Evolutionary conservation across 192 early-diverging fungal genomes (phyloP).

Genomic region (Coemansia aciculifera): DNA sequence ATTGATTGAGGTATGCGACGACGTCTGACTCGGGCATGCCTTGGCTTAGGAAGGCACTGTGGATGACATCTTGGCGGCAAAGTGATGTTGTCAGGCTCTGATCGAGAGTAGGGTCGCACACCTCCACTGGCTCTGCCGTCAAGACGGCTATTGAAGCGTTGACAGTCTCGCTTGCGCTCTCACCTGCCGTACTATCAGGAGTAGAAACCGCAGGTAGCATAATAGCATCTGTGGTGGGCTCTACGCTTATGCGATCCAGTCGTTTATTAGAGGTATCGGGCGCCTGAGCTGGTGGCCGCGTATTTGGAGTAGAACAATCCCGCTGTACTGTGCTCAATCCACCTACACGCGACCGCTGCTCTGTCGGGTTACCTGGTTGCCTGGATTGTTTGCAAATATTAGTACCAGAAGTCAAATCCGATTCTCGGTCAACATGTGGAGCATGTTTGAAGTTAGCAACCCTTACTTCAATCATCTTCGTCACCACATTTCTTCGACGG

Average conservation of each 20-base stretch:
- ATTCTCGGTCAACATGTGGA: not conserved
- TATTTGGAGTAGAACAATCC: not conserved
- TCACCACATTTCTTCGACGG: not conserved
- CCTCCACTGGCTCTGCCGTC: not conserved
- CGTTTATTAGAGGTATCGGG: not conserved
- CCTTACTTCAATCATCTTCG: not conserved
- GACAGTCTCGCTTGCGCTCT: not conserved
- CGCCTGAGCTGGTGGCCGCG: not conserved
- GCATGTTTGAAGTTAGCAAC: not conserved
- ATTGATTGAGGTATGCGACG: not conserved
- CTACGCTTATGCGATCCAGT: not conserved
- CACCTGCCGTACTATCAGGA: not conserved
- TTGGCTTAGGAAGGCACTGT: not conserved
- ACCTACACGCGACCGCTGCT: not conserved
- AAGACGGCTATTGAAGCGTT: not conserved
- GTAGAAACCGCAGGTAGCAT: not conserved
- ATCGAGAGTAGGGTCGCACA: not conserved
- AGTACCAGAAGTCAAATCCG: not conserved
- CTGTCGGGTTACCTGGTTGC: not conserved
- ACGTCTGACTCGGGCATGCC: not conserved
- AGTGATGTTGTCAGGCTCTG: not conserved
- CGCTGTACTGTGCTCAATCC: not conserved
- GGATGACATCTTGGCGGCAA: not conserved
- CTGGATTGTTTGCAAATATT: not conserved
- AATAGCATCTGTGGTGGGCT: not conserved